Evolutionary conservation across 1,284 basidiomycete genomes (phyloP).

Genomic region (Wolfiporia cocos): DNA sequence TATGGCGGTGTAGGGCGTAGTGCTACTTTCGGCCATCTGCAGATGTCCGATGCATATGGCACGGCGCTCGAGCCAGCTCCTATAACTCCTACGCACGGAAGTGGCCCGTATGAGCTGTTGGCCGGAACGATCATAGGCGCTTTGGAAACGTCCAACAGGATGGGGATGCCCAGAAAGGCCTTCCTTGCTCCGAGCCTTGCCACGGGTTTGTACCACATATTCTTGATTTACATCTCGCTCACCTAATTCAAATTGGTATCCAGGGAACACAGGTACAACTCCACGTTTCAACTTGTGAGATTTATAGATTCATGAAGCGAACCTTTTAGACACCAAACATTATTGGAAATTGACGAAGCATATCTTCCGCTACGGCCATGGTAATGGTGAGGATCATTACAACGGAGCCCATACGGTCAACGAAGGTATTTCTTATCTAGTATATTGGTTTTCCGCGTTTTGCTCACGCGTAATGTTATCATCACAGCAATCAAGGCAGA

Average conservation of each 20-base stretch:
- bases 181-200: constrained; percentile 21
- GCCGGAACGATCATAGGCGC: constrained; percentile 41
- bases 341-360: constrained; percentile 44
- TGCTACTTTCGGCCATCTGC: constrained; percentile 18
- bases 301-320: not conserved
- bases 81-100: constrained; percentile 38
- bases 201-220: constrained; percentile 9
- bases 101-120: constrained; percentile 42
- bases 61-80: constrained; percentile 48
- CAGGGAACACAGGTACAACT: constrained; percentile 10
- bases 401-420: constrained; percentile 53
- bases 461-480: too few species aligned
- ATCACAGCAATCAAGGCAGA: constrained; percentile 31
- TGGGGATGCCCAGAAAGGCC: constrained; percentile 22
- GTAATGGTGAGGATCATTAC: constrained; percentile 20
- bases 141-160: constrained; percentile 29
- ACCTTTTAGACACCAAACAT: constrained; percentile 35
- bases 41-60: constrained; percentile 36
- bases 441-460: too few species aligned
- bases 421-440: constrained; percentile 29
- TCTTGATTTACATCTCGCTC: not conserved
- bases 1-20: constrained; percentile 14
- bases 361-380: constrained; percentile 43
- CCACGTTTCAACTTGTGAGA: not conserved
- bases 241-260: not conserved